phyloP scores from a whole-genome alignment of 2,329 filamentous ascomycete species.

The Elsinoe australis region DNA sequence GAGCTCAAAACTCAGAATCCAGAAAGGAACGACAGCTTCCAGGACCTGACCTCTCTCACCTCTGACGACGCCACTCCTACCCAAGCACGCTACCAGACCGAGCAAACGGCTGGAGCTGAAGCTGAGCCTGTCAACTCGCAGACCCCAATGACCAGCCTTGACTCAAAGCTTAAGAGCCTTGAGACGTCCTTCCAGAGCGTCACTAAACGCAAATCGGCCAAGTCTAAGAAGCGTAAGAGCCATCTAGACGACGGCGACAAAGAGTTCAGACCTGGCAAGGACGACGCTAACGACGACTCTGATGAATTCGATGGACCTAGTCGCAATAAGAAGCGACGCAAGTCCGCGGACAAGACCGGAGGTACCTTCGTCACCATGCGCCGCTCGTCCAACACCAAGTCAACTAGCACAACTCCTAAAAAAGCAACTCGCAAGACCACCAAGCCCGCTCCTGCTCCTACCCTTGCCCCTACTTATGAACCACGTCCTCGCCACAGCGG shows the following conservation, averaged over 20 bases:
- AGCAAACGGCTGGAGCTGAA: background rate
- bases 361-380: too few relatives aligned
- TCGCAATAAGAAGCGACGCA: conserved; percentile 29
- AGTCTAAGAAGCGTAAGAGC: conserved; percentile 36
- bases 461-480: conserved; percentile 4
- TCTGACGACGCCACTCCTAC: conserved; percentile 15
- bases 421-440: conserved; percentile 15
- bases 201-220: conserved; percentile 15
- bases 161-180: conserved; percentile 28
- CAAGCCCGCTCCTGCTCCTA: conserved; percentile 18
- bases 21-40: conserved; percentile 12
- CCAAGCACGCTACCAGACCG: background rate
- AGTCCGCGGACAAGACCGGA: conserved; percentile 23
- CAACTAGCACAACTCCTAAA: conserved; percentile 13
- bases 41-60: conserved; percentile 12
- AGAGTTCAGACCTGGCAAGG: conserved; percentile 25
- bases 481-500: background rate
- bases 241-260: conserved; percentile 25
- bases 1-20: too few relatives aligned
- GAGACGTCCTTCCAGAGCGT: conserved; percentile 23
- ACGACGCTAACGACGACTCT: conserved; percentile 10
- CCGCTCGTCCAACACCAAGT: conserved; percentile 19
- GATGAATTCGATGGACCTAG: conserved; percentile 13
- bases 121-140: background rate
- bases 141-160: conserved; percentile 21